phyloP scores from a whole-genome alignment of 495 filamentous ascomycete species.

The Aspergillus coremiiformis region DNA sequence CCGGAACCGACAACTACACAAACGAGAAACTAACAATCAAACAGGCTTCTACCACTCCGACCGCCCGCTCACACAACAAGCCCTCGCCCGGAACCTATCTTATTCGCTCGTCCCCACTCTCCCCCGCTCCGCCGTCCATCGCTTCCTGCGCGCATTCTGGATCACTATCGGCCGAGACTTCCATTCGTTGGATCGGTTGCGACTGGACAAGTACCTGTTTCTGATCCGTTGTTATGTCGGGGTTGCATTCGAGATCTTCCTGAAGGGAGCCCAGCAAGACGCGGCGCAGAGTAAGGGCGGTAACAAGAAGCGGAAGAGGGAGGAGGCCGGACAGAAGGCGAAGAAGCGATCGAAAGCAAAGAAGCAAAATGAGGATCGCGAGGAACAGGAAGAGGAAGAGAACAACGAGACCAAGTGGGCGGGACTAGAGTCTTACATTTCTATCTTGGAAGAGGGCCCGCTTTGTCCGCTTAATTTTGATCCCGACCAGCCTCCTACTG shows the following conservation, averaged over 20 bases:
- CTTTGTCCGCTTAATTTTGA: slow-evolving; percentile 40
- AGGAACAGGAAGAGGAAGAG: slow-evolving; percentile 13
- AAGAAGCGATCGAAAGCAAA: slow-evolving; percentile 22
- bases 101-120: slow-evolving; percentile 64
- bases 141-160: slow-evolving; percentile 76
- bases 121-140: slow-evolving; percentile 43
- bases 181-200: slow-evolving; percentile 71
- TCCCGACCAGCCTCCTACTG: slow-evolving; percentile 25
- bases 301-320: slow-evolving; percentile 35
- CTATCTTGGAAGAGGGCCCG: slow-evolving; percentile 37
- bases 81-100: slow-evolving; percentile 70
- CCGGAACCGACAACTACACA: not conserved
- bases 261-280: slow-evolving; percentile 25
- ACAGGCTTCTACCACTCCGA: slow-evolving; percentile 89
- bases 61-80: slow-evolving; percentile 78
- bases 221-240: slow-evolving; percentile 72
- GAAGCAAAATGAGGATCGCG: slow-evolving; percentile 9
- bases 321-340: slow-evolving; percentile 29
- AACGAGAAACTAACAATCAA: too few species aligned
- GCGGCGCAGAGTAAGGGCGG: slow-evolving; percentile 5
- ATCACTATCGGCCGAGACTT: slow-evolving; percentile 78
- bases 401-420: slow-evolving; percentile 30
- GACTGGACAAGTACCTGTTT: slow-evolving; percentile 89
- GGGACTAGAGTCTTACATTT: slow-evolving; percentile 34
- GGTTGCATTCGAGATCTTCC: slow-evolving; percentile 49